Conservation (phyloP, 768 basidiomycete genomes). For the Hortiboletus flavorubellus region DNA sequence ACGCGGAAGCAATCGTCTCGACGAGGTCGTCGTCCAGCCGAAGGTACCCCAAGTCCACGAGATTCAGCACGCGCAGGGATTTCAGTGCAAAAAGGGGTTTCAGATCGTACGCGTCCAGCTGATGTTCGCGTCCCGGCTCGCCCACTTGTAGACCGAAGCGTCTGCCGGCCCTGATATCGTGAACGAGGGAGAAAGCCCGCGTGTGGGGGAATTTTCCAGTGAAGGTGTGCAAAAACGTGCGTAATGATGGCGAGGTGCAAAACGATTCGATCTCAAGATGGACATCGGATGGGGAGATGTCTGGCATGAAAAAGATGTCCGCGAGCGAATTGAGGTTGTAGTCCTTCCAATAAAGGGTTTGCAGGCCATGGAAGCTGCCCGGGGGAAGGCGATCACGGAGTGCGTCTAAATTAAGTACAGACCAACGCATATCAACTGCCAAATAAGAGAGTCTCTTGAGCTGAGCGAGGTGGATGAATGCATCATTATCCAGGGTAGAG, state of each 20-base stretch:
- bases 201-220: slow-evolving; percentile 8
- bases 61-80: slow-evolving; percentile 11
- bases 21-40: slow-evolving; percentile 15
- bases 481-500: slow-evolving; percentile 21
- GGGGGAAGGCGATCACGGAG: slow-evolving; percentile 12
- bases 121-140: slow-evolving; percentile 18
- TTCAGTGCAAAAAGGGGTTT: slow-evolving; percentile 14
- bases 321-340: slow-evolving; percentile 13
- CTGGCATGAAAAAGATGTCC: slow-evolving; percentile 21
- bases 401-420: slow-evolving; percentile 7
- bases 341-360: slow-evolving; percentile 23
- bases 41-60: slow-evolving; percentile 17
- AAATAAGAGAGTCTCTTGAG: slow-evolving; percentile 20
- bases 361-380: slow-evolving; percentile 13
- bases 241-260: slow-evolving; percentile 18
- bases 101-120: slow-evolving; percentile 8
- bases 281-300: slow-evolving; percentile 7
- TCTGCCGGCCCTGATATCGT: slow-evolving; percentile 15
- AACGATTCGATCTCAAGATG: slow-evolving; percentile 21
- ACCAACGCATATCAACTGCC: slow-evolving; percentile 25
- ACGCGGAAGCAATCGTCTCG: slow-evolving; percentile 14
- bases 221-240: slow-evolving; percentile 12
- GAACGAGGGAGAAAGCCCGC: slow-evolving; percentile 20
- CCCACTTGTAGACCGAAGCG: slow-evolving; percentile 20
- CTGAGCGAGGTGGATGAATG: slow-evolving; percentile 21